Evolutionary conservation across 768 basidiomycete genomes (phyloP), one percentile per base, ranked within the genome.

Genomic region (Agrocybe pediades): DNA sequence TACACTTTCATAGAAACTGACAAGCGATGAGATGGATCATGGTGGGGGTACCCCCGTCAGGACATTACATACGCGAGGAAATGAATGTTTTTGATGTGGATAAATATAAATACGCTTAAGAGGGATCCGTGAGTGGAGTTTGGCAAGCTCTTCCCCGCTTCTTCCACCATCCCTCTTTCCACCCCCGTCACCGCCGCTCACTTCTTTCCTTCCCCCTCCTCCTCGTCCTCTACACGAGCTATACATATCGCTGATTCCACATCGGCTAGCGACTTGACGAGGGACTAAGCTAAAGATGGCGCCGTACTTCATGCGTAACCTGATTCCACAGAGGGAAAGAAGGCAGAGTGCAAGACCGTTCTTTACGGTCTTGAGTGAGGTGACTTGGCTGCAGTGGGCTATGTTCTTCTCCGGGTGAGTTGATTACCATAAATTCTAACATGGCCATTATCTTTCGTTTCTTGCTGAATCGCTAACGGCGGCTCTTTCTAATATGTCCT

Each of bases 351-450:
- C 73, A 33, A 65, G 75, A 33, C 75, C 80, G 2, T 55, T 84
- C 26, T 61, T 82, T 33, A 62, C 68, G 6, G 82, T 77, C 8
- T 62, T 87, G 43, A 50, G 46, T 16, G 60, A 63, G 9, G 61
- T 87, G 46, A 81, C 75, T 1, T 80, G 71, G 69, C 58, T 82
- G 3, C 84, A 87, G 58, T 81, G 78, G 73, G 78, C 78, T 3
- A 76, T 83, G 47, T 86, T 86, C 66, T 82, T 76, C 64, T 75
- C 78, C 40, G 84, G 86, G 82, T 83, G 61, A 78, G 84, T 71
- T 84, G 51, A n/a, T 11, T 17, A 7, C 39, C 36, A 36, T 17
- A 30, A 39, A 33, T 17, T 46, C 45, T 33, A 39, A 43, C n/a
- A 27, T 40, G 53, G 26, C 30, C 21, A n/a, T 27, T 41, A 41